Evolutionary conservation across 2,329 filamentous ascomycete genomes (phyloP), one percentile per base, ranked within the genome.

Genomic region (Verticillium zaregamsianum): DNA sequence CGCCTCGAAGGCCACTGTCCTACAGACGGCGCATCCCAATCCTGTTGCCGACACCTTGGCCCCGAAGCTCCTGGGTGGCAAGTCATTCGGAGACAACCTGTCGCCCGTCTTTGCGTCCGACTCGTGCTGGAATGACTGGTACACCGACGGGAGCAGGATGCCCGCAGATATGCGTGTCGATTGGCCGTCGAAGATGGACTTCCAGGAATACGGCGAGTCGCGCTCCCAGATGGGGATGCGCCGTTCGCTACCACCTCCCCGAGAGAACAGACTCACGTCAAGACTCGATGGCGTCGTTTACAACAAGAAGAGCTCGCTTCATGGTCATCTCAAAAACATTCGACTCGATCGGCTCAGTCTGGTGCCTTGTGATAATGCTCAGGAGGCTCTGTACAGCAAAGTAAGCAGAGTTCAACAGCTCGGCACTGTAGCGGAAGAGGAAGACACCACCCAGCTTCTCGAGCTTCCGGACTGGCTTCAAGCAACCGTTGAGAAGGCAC

Each of bases 121-220:
- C 20, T 72, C 66, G 60, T 76, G 74, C 64, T 77, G 77, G 67
- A 72, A 72, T 60, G 63, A 67, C 23, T 59, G 65, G 23, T 63
- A 63, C 45, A 58, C 58, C 11, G 62, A 62, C 15, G 62, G 49
- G 17, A 61, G 66, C 20, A 33, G 23, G 1, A 9, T 15, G 7
- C 54, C 60, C 32, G 57, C 63, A 8, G 57, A 66, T 7, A 56
- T 58, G 25, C 65, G 59, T 12, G 70, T 67, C 25, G 66, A 68
- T 55, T 77, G 76, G 76, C 76, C 76, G 1, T 69, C 71, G 9
- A 64, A 74, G 45, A 66, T 73, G 14, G 74, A 76, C 60, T 68
- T 77, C 32, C 77, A 76, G 58, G 72, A 74, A 31, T 71, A 73
- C 15, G 72, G 73, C 39, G 71, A 25, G 8, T 17, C 11, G 25